Evolutionary conservation across 2,329 filamentous ascomycete genomes (phyloP), one percentile per base, ranked within the genome.

Genomic region (Aschersonia sp.): DNA sequence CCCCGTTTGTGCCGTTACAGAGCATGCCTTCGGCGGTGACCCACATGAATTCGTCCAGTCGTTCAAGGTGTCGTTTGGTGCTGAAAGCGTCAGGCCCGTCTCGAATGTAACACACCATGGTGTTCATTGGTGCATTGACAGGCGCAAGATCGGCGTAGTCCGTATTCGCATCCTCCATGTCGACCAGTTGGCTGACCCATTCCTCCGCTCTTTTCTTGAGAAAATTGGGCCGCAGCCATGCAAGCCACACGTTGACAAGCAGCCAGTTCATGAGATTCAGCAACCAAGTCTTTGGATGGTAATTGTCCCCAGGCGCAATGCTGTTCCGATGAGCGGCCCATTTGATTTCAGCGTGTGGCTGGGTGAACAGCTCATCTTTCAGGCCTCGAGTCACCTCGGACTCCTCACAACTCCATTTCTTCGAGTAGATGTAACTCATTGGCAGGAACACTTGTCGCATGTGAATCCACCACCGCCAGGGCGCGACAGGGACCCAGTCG

Each of bases 381-480:
- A 98, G 65, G 48, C 79, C 76, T 29, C 76, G 76, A 46, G 84
- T 85, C 2, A 94, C 62, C 4, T 83, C 77, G 41, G 85, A 90
- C 54, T 84, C 73, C 12, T 87, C 84, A 53, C 83, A 84, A 31
- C 73, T 75, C 80, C 87, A 95, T 52, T 74, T 74, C 68, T 84
- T 87, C 0, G 88, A 94, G 70, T 84, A 95, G 41, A 97, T 65
- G 59, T 84, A 95, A 1, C 84, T 81, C 87, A 97, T 95, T 5
- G 89, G 84, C 45, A 95, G 63, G 58, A 90, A 95, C n/a, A 98
- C 89, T 65, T 85, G 81, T n/a, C 92, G 87, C 64, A 95, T 95
- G 58, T 98, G 92, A 57, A 97, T 86, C 90, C 89, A 95, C 89
- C 90, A 95, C 54, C 87, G 73, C 87, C 88, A 94, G 0, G 90